These are phyloP conservation scores for Geoglossum glabrum DNA, from an alignment of 495 filamentous ascomycete genomes.

Conservation along the genomic window DNA sequence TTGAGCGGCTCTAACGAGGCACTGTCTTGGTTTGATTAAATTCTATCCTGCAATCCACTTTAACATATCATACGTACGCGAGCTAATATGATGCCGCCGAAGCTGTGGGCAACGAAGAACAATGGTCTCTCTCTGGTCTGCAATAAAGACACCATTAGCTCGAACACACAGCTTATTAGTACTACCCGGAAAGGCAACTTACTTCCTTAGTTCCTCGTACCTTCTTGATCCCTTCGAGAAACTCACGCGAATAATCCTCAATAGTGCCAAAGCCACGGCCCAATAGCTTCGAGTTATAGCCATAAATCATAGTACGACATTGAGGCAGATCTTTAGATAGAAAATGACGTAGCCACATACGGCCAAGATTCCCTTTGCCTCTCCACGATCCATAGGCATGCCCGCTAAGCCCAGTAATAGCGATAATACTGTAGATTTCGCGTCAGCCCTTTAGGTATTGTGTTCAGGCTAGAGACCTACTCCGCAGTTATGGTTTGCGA, in stretches of 20 bases:
- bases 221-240: background rate
- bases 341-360: slow-evolving; percentile 14
- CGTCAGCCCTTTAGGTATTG: background rate
- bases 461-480: background rate
- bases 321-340: slow-evolving; percentile 9
- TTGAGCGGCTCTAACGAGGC: slow-evolving; percentile 6
- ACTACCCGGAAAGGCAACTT: background rate
- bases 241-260: background rate
- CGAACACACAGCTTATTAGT: background rate
- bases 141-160: background rate
- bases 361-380: background rate
- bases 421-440: slow-evolving; percentile 12
- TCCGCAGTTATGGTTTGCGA: no score
- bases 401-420: slow-evolving; percentile 16
- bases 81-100: slow-evolving; percentile 68
- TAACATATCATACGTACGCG: background rate
- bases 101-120: slow-evolving; percentile 66
- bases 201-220: background rate
- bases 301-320: slow-evolving; percentile 13
- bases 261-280: background rate
- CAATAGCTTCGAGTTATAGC: slow-evolving; percentile 12
- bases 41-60: background rate
- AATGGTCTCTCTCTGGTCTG: slow-evolving; percentile 33
- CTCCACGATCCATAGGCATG: slow-evolving; percentile 3
- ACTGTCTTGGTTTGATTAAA: background rate